phyloP scores from a whole-genome alignment of 768 basidiomycete species.

The Boletus pseudopeckii region DNA sequence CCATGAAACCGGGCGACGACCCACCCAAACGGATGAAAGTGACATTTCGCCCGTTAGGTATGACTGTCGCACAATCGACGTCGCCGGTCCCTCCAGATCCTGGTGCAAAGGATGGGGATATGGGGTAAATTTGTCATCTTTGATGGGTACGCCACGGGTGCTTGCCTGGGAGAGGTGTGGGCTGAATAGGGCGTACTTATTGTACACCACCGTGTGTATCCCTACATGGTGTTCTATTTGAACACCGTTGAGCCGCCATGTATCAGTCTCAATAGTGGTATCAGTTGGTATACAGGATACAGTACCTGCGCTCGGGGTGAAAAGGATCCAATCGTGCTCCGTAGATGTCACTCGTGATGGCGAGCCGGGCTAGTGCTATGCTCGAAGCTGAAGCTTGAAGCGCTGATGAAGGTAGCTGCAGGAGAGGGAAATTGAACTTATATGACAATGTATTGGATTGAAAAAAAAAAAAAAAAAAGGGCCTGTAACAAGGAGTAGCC shows the following conservation, averaged over 20 bases:
- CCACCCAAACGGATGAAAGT: slow-evolving; percentile 74
- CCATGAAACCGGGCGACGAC: slow-evolving; percentile 35
- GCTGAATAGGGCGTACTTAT: not conserved
- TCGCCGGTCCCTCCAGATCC: slow-evolving; percentile 54
- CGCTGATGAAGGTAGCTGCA: not conserved
- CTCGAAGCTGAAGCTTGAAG: no score
- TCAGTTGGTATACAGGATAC: not conserved
- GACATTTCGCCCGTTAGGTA: slow-evolving; percentile 48
- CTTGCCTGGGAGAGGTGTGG: slow-evolving; percentile 37
- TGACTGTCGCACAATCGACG: slow-evolving; percentile 31
- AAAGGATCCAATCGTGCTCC: not conserved
- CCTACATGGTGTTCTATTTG: slow-evolving; percentile 4
- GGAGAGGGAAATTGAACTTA: not conserved
- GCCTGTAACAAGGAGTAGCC: no score
- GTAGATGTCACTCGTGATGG: no score
- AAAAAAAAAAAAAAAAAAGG: no score
- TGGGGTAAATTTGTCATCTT: slow-evolving; percentile 43
- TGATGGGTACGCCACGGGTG: not conserved
- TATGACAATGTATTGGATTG: not conserved
- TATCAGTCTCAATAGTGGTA: slow-evolving; percentile 5
- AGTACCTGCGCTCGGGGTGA: slow-evolving; percentile 1
- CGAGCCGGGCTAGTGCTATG: not conserved
- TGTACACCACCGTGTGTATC: slow-evolving; percentile 9
- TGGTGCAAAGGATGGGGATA: slow-evolving; percentile 71
- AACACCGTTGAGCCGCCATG: slow-evolving; percentile 3